A percentile compares a stretch with the other conserved stretches of the same genome.
These are phyloP conservation scores for Acanthamoeba polyphaga DNA, from an alignment of 208 protist species.

Conservation along the genomic window DNA sequence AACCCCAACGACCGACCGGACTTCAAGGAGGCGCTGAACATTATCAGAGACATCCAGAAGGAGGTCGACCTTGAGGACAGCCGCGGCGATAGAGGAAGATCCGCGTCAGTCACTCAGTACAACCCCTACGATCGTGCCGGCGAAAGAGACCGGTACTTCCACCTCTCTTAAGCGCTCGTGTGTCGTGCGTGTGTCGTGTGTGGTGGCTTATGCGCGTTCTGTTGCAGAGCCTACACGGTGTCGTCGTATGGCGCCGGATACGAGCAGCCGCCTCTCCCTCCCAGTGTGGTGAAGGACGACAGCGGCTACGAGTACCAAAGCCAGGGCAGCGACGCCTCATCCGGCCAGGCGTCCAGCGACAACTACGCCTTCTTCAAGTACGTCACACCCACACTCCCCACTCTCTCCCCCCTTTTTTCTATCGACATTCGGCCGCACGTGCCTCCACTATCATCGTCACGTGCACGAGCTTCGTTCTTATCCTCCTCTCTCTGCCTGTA, in stretches of 20 bases:
- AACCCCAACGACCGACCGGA: conserved; percentile 51
- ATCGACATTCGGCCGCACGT: not conserved
- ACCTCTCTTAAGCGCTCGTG: not conserved
- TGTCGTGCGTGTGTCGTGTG: not conserved
- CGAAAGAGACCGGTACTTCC: not conserved
- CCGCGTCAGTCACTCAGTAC: conserved; percentile 16
- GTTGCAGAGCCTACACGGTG: conserved; percentile 27
- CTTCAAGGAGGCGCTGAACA: conserved; percentile 48
- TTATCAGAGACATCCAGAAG: conserved; percentile 44
- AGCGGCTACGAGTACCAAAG: conserved; percentile 34
- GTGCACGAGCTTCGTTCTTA: not conserved
- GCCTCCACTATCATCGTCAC: not conserved
- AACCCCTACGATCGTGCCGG: not conserved
- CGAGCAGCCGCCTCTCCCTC: conserved; percentile 16
- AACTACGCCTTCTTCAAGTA: conserved; percentile 55
- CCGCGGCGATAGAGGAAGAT: conserved; percentile 58
- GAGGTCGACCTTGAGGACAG: conserved; percentile 21
- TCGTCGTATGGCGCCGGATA: conserved; percentile 23
- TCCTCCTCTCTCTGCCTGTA: not conserved
- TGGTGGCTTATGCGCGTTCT: too few relatives aligned
- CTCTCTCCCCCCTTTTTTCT: not conserved
- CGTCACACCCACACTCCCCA: not conserved
- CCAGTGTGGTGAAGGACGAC: conserved; percentile 21
- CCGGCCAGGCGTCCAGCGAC: not conserved
- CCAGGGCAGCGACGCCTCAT: conserved; percentile 16